A percentile compares a stretch with the other conserved stretches of the same genome.
These are phyloP conservation scores for Glarea lozoyensis DNA, from an alignment of 495 filamentous ascomycete species.

Conservation along the genomic window DNA sequence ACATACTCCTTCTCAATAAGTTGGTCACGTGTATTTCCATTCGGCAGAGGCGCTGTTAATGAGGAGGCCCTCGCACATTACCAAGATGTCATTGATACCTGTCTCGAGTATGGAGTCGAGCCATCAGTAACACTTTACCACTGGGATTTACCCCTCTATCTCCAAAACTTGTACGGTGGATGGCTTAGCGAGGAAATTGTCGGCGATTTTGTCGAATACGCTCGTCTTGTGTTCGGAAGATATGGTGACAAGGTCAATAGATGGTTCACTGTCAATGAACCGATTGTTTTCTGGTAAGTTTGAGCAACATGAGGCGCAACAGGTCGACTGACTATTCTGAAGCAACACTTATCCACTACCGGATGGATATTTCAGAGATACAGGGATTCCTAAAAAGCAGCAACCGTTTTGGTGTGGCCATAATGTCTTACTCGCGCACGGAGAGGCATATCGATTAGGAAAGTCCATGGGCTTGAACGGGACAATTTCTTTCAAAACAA, in stretches of 20 bases:
- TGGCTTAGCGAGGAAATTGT: slow-evolving; percentile 30
- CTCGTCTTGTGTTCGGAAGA: slow-evolving; percentile 28
- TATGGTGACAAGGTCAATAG: slow-evolving; percentile 30
- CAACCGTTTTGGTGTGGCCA: slow-evolving; percentile 29
- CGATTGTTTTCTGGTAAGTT: not conserved
- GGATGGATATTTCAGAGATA: slow-evolving; percentile 25
- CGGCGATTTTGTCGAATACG: slow-evolving; percentile 33
- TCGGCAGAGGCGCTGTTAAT: slow-evolving; percentile 33
- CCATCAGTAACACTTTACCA: slow-evolving; percentile 35
- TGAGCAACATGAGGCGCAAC: not conserved
- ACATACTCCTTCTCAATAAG: slow-evolving; percentile 32
- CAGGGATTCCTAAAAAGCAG: slow-evolving; percentile 22
- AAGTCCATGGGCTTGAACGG: slow-evolving; percentile 25
- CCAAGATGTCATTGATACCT: slow-evolving; percentile 32
- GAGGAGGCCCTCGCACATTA: slow-evolving; percentile 30
- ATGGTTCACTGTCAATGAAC: slow-evolving; percentile 35
- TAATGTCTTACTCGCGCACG: slow-evolving; percentile 27
- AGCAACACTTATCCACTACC: slow-evolving; percentile 23
- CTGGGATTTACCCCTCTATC: slow-evolving; percentile 36
- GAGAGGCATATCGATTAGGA: slow-evolving; percentile 26
- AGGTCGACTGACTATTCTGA: slow-evolving; percentile 6
- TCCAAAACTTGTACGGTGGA: slow-evolving; percentile 35
- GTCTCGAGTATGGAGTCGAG: slow-evolving; percentile 30
- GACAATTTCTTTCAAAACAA: slow-evolving; percentile 28
- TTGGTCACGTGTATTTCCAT: slow-evolving; percentile 37